Base-by-base conservation (phyloP, 305 asterid species). In the Fraxinus floribunda region DNA sequence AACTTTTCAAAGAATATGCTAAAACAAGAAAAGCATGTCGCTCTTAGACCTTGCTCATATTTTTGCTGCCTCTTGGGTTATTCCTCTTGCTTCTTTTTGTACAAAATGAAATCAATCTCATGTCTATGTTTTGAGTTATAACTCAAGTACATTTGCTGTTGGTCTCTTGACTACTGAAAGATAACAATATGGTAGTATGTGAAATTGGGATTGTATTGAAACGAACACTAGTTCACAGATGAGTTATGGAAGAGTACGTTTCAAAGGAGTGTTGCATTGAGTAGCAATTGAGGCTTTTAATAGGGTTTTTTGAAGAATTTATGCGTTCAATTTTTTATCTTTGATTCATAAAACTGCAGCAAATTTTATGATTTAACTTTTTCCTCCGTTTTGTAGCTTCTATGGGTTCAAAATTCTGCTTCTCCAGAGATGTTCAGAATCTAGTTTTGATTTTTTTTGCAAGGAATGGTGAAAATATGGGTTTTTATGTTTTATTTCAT, bases 1-100 rank as follows among this genome's bases (percentile, higher is more conserved):
- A 79, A 46, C 89, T 89, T 82, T 89, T 88, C 79, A 72, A 84
- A 84, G 88, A 88, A 41, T 70, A 35, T 46, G 57, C 75, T 5
- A 34, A 73, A 55, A 79, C 44, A 32, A 72, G 44, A 32, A 34
- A 34, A 5, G 9, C 38, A 1, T 32, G 75, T 70, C 20, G 39
- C 2, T 70, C 75, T 70, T 30, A 68, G 71, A 62, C 16, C 39
- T 26, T 22, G 22, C 75, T 72, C 44, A 72, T 71, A 71, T 34
- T 5, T 34, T 70, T 70, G 38, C 75, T 29, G 38, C 20, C n/a
- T 26, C 3, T 68, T 29, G 35, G 39, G 11, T 29, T 68, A 26
- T 15, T 68, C 18, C 39, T 68, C 22, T 70, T 30, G 18, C 44
- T 15, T 29, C n/a, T 29, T 66, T 68, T 68, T 32, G 76, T 70